Base-by-base conservation (phyloP, 2,329 filamentous ascomycete species). In the Alternaria sp. region DNA sequence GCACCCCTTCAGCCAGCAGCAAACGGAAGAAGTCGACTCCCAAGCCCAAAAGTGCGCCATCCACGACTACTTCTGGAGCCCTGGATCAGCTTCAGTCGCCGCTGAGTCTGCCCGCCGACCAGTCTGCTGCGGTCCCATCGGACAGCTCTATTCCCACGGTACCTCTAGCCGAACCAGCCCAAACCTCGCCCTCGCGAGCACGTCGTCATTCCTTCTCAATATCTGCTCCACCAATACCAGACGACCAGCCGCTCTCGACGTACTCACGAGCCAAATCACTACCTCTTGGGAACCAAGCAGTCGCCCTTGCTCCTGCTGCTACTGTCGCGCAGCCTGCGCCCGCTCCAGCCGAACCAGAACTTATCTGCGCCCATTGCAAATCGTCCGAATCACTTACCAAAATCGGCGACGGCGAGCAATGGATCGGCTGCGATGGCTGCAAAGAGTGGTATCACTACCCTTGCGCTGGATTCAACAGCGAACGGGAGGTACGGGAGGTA, bases 401-500 rank as follows among this genome's bases (percentile, higher is more conserved):
- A 21, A 83, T 84, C 33, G 83, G 81, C 11, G 87, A 88, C 57
- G 82, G 84, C 62, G 86, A 89, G 66, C 83, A 87, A 58, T 91
- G 89, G 89, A 89, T 91, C 65, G 87, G 86, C 45, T 91, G 89
- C 73, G 88, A 91, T 75, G 88, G 87, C 25, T 91, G 89, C 79
- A 89, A 90, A 72, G 84, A 84, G 60, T 91, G 89, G 89, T 90
- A 88, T 72, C 89, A 91, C 78, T 88, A 88, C 63, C 85, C 87
- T 57, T 91, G 89, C 74, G 88, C 88, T 54, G 88, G 88, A 4
- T 89, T 91, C 77, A 87, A 87, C 74, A 89, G 84, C 69, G 87
- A 88, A 67, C 83, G 86, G 25, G 88, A 90, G 73, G 86, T 90
- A 33, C 85, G 87, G 60, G 87, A 87, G 57, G 87, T 91, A 47